Percentiles rank a stretch among this genome's conserved stretches.
phyloP scores from a whole-genome alignment of 1,139 yeast genomes.

The Lizanozyma gosingica region DNA sequence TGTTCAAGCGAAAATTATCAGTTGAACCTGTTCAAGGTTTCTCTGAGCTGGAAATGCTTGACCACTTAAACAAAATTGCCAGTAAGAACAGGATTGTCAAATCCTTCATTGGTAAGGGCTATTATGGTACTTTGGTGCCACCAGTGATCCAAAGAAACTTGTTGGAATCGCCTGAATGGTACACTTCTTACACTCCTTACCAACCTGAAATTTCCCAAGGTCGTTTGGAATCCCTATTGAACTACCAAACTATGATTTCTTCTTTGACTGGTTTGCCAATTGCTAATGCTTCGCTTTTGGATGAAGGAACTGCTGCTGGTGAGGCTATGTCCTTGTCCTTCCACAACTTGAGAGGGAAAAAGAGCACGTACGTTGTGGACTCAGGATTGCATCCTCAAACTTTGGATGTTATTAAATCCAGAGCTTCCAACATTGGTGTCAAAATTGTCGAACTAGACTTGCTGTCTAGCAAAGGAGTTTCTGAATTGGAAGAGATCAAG shows the following conservation, averaged over 20 bases:
- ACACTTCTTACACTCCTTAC: constrained; percentile 95
- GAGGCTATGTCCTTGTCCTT: constrained; percentile 90
- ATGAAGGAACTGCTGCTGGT: constrained; percentile 97
- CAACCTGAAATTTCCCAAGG: constrained; percentile 99
- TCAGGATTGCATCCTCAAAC: constrained; percentile 79
- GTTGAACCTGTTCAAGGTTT: constrained; percentile 63
- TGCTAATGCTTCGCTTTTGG: constrained; percentile 89
- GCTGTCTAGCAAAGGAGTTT: constrained; percentile 38
- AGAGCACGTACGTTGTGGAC: constrained; percentile 63
- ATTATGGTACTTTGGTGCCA: constrained; percentile 83
- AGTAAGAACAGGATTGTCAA: constrained; percentile 60
- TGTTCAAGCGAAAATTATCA: constrained; percentile 56
- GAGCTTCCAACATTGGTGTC: constrained; percentile 71
- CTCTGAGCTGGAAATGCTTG: constrained; percentile 74
- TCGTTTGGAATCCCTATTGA: constrained; percentile 78
- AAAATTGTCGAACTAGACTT: constrained; percentile 55
- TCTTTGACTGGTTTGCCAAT: constrained; percentile 89
- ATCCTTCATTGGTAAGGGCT: constrained; percentile 88
- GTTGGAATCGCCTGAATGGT: constrained; percentile 95
- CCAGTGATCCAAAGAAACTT: constrained; percentile 90
- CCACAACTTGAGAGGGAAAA: constrained; percentile 61
- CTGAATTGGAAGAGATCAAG: constrained; percentile 24
- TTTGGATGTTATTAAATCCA: constrained; percentile 61
- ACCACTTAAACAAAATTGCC: constrained; percentile 61
- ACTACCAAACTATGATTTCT: constrained; percentile 81